A percentile compares a stretch with the other conserved stretches of the same genome.
These are phyloP conservation scores for Alternaria brassicae DNA, from an alignment of 2,329 filamentous ascomycete genomes.

Conservation along the genomic window DNA sequence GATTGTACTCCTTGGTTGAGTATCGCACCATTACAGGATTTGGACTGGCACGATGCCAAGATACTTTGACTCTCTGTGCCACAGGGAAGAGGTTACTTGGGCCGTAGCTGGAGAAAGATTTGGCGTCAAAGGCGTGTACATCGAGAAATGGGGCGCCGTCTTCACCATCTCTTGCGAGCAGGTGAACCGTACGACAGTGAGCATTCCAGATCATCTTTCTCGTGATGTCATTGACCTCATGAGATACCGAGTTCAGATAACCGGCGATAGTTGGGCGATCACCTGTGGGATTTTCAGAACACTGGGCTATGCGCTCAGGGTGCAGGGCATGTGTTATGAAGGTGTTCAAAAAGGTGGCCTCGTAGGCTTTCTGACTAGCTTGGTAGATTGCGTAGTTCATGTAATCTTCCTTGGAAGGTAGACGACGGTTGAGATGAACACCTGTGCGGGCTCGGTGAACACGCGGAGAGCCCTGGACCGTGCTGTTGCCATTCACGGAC, in stretches of 20 bases:
- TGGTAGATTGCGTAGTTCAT: conserved; percentile 33
- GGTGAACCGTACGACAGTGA: conserved; percentile 26
- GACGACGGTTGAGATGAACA: conserved; percentile 18
- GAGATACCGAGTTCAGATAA: conserved; percentile 26
- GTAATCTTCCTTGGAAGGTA: conserved; percentile 27
- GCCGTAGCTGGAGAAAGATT: conserved; percentile 22
- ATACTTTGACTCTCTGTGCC: conserved; percentile 24
- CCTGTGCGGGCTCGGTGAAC: conserved; percentile 12
- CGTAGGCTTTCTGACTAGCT: conserved; percentile 36
- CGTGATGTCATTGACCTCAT: conserved; percentile 26
- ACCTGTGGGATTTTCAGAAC: conserved; percentile 6
- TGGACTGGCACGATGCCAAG: conserved; percentile 26
- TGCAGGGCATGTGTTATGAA: conserved; percentile 33
- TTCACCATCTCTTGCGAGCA: conserved; percentile 28
- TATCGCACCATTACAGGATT: conserved; percentile 29
- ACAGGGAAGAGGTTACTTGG: conserved; percentile 15
- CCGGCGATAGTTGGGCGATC: conserved; percentile 2
- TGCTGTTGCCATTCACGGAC: background rate
- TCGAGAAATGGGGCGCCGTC: conserved; percentile 29
- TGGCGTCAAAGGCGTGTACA: conserved; percentile 16
- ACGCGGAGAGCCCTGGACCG: conserved; percentile 2
- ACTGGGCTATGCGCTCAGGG: conserved; percentile 20
- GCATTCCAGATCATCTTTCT: conserved; percentile 36
- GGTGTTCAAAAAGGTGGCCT: conserved; percentile 30
- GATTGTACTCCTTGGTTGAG: conserved; percentile 28